phyloP scores from a whole-genome alignment of 2,329 filamentous ascomycete species.

The Venturia aucupariae region DNA sequence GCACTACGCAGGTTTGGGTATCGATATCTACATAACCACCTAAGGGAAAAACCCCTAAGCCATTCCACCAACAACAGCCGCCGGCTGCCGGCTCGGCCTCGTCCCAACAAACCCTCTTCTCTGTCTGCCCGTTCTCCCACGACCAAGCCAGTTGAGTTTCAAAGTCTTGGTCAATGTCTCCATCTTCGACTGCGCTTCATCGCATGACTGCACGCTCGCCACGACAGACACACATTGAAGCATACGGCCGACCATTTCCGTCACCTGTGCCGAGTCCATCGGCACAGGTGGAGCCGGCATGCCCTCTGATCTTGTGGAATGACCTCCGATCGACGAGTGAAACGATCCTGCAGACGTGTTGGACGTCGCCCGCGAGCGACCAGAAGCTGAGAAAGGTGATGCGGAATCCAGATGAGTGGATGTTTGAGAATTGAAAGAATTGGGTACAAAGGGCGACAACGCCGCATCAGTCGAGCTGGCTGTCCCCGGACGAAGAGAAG shows the following conservation, averaged over 20 bases:
- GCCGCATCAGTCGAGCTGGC: constrained; percentile 18
- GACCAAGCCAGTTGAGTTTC: constrained; percentile 93
- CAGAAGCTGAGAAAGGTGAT: constrained; percentile 38
- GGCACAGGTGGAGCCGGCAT: constrained; percentile 21
- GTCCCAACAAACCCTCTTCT: constrained; percentile 79
- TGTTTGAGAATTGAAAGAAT: constrained; percentile 17
- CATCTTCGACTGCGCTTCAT: constrained; percentile 68
- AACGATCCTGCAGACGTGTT: constrained; percentile 58
- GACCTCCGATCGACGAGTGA: constrained; percentile 20
- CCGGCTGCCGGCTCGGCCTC: constrained; percentile 22
- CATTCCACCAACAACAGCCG: constrained; percentile 1
- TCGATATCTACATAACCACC: not conserved
- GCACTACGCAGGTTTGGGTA: not conserved
- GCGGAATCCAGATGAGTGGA: constrained; percentile 27
- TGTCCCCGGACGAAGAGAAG: constrained; percentile 25
- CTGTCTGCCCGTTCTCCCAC: constrained; percentile 82
- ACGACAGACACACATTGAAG: constrained; percentile 92
- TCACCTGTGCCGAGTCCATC: constrained; percentile 61
- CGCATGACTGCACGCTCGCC: constrained; percentile 62
- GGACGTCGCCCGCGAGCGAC: constrained; percentile 69
- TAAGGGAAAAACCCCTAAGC: not conserved
- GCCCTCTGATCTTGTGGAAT: constrained; percentile 23
- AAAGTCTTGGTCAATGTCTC: constrained; percentile 76
- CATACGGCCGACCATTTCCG: constrained; percentile 91
- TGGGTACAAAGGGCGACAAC: constrained; percentile 22